A percentile compares a stretch with the other conserved stretches of the same genome.
Conservation (phyloP, 495 filamentous ascomycete genomes). For the Saxispiralis lemnorum region DNA sequence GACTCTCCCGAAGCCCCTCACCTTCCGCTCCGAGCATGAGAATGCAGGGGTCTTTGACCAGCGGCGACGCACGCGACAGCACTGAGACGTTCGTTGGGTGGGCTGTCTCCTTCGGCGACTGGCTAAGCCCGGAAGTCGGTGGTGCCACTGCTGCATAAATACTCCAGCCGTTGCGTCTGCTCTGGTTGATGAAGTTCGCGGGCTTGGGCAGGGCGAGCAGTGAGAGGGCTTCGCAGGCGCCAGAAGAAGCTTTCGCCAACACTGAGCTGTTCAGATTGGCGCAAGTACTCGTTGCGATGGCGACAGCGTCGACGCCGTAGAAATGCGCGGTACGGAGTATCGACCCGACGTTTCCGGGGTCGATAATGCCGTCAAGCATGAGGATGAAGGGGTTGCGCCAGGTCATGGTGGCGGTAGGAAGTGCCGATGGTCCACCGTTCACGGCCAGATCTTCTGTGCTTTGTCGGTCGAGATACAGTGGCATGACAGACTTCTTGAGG, state of each 20-base stretch:
- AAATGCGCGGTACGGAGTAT: slow-evolving; percentile 77
- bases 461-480: slow-evolving; percentile 46
- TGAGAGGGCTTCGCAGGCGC: slow-evolving; percentile 62
- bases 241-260: slow-evolving; percentile 70
- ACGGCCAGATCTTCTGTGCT: slow-evolving; percentile 51
- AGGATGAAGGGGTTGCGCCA: slow-evolving; percentile 59
- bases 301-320: slow-evolving; percentile 56
- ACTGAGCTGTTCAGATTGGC: slow-evolving; percentile 57
- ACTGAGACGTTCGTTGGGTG: background rate
- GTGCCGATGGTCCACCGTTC: slow-evolving; percentile 35
- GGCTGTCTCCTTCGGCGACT: background rate
- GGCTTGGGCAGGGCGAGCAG: slow-evolving; percentile 49
- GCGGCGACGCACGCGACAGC: slow-evolving; percentile 20
- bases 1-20: slow-evolving; percentile 43
- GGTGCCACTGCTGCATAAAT: slow-evolving; percentile 62
- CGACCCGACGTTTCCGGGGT: slow-evolving; percentile 77
- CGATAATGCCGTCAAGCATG: slow-evolving; percentile 62
- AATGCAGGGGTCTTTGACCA: slow-evolving; percentile 46
- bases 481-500: slow-evolving; percentile 16
- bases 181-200: slow-evolving; percentile 47
- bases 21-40: slow-evolving; percentile 74
- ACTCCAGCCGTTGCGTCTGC: slow-evolving; percentile 56
- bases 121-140: background rate
- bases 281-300: slow-evolving; percentile 27
- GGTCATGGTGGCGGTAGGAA: slow-evolving; percentile 1